phyloP scores from a whole-genome alignment of 2,329 filamentous ascomycete genomes.

The Aspergillus carbonarius region DNA sequence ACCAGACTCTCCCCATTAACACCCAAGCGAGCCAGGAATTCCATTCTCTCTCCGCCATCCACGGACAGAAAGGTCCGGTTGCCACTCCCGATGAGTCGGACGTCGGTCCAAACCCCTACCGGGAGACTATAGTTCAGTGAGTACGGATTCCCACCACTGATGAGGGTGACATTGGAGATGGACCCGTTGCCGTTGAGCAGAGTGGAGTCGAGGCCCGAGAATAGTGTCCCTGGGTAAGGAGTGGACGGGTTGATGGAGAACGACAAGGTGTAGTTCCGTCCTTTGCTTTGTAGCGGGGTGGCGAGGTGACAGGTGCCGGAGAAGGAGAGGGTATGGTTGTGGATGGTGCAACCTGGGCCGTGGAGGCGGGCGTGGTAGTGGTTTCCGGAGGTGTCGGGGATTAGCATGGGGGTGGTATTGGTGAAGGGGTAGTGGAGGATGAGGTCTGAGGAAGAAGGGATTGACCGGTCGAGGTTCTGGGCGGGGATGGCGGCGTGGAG shows the following conservation, averaged over 20 bases:
- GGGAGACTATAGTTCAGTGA: constrained; percentile 44
- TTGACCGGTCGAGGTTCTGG: constrained; percentile 39
- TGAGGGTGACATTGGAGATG: constrained; percentile 38
- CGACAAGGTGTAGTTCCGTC: constrained; percentile 55
- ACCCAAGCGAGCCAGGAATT: not conserved
- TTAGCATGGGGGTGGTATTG: not conserved
- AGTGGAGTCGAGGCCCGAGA: constrained; percentile 46
- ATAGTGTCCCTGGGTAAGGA: constrained; percentile 39
- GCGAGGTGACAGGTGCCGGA: constrained; percentile 42
- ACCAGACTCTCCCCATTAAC: not conserved
- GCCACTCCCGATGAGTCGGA: not conserved
- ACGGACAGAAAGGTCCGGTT: not conserved
- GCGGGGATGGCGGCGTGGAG: constrained; percentile 46
- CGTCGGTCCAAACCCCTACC: constrained; percentile 32
- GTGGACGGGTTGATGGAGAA: constrained; percentile 42
- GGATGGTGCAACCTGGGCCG: not conserved
- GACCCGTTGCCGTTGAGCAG: constrained; percentile 38
- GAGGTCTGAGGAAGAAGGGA: not conserved
- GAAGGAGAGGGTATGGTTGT: constrained; percentile 32
- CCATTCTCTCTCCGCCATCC: not conserved
- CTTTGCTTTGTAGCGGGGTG: constrained; percentile 54
- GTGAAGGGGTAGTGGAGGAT: constrained; percentile 1
- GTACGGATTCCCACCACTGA: constrained; percentile 41
- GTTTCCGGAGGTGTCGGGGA: not conserved
- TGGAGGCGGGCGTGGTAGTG: not conserved